Evolutionary conservation across 2,329 filamentous ascomycete species (phyloP).

Genomic region (Plenodomus tracheiphilus): DNA sequence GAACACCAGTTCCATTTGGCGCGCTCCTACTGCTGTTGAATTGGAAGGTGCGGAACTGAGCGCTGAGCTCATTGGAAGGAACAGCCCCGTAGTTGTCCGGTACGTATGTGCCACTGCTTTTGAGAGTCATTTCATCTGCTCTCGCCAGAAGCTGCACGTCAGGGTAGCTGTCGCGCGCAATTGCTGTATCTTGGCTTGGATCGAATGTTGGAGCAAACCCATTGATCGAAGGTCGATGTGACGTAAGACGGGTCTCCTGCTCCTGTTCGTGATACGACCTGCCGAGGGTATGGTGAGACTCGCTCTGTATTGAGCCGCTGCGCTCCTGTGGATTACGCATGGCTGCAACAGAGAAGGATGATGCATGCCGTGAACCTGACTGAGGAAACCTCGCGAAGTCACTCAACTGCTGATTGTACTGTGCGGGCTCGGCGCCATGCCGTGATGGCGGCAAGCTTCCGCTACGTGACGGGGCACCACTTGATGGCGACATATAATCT

Average conservation of each 20-base stretch:
- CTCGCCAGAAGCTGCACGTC: conserved; percentile 27
- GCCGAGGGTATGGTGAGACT: conserved; percentile 41
- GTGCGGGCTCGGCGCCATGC: conserved; percentile 49
- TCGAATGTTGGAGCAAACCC: conserved; percentile 27
- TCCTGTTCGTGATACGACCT: conserved; percentile 42
- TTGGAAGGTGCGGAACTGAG: conserved; percentile 46
- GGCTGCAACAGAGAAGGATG: conserved; percentile 55
- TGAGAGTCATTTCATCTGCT: conserved; percentile 22
- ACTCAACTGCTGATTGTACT: conserved; percentile 37
- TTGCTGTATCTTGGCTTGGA: conserved; percentile 24
- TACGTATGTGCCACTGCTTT: conserved; percentile 35
- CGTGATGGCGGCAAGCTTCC: conserved; percentile 61
- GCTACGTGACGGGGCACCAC: conserved; percentile 56
- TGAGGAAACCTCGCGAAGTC: conserved; percentile 32
- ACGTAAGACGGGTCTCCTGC: conserved; percentile 34
- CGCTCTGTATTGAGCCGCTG: conserved; percentile 45
- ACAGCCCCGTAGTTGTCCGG: conserved; percentile 40
- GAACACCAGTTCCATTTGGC: conserved; percentile 48
- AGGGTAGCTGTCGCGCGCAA: conserved; percentile 26
- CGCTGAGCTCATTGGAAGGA: conserved; percentile 36
- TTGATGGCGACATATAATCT: conserved; percentile 51
- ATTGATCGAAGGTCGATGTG: conserved; percentile 39
- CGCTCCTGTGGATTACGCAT: conserved; percentile 43
- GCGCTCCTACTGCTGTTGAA: conserved; percentile 49
- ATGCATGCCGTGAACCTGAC: conserved; percentile 49